phyloP scores from a whole-genome alignment of 805 yeast species.

The Candida incommunis region DNA sequence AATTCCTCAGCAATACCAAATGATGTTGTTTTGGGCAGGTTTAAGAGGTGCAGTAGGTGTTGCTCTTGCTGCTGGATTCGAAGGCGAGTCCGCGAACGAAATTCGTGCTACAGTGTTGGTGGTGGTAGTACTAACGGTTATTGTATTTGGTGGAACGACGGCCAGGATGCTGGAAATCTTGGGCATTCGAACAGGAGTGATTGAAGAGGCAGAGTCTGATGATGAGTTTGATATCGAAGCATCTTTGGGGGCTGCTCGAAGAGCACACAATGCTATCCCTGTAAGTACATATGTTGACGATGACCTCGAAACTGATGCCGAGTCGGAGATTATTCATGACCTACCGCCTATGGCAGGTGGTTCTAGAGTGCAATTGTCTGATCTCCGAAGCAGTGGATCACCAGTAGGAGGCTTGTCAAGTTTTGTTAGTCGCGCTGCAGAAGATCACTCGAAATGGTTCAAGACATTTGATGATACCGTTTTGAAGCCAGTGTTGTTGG shows the following conservation, averaged over 20 bases:
- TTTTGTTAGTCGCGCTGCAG: conserved; percentile 25
- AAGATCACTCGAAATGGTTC: conserved; percentile 83
- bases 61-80: conserved; percentile 93
- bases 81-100: conserved; percentile 83
- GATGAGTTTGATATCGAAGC: conserved; percentile 91
- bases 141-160: conserved; percentile 94
- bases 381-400: background rate
- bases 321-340: conserved; percentile 18
- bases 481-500: conserved; percentile 79
- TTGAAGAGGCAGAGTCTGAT: conserved; percentile 71
- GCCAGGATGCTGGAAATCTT: conserved; percentile 95
- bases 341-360: conserved; percentile 22
- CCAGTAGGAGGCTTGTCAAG: conserved; percentile 12
- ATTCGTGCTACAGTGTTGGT: conserved; percentile 89
- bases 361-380: background rate
- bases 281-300: conserved; percentile 8
- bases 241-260: conserved; percentile 10
- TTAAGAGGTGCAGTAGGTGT: conserved; percentile 98
- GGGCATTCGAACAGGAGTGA: conserved; percentile 83
- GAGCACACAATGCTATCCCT: background rate
- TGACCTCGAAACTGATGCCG: conserved; percentile 19
- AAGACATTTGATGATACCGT: conserved; percentile 87
- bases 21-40: conserved; percentile 99
- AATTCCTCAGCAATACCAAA: conserved; percentile 88
- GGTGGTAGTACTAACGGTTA: conserved; percentile 91